These are phyloP conservation scores for Myxozyma nipponensis DNA, from an alignment of 805 yeast species.

Conservation along the genomic window DNA sequence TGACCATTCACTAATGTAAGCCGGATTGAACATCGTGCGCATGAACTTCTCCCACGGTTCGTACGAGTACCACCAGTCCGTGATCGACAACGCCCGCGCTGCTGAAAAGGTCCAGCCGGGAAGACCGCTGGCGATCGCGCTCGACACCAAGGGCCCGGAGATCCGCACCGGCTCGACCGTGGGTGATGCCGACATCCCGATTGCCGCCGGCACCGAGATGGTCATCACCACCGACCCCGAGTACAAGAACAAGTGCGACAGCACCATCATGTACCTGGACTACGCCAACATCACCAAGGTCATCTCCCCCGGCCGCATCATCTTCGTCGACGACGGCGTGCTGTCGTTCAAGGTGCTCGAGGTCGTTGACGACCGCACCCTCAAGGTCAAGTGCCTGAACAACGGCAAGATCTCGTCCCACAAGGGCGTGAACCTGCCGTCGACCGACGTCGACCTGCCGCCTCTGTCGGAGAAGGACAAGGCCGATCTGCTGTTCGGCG, in stretches of 20 bases:
- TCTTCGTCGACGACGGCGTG: slow-evolving; percentile 97
- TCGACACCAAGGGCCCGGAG: slow-evolving; percentile 99
- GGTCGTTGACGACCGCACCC: slow-evolving; percentile 70
- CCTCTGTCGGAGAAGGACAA: slow-evolving; percentile 96
- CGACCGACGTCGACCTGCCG: slow-evolving; percentile 97
- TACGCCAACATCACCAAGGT: slow-evolving; percentile 96
- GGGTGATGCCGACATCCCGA: slow-evolving; percentile 75
- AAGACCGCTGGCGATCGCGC: slow-evolving; percentile 96
- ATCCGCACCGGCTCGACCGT: slow-evolving; percentile 96
- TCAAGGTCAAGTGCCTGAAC: slow-evolving; percentile 85
- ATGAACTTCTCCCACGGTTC: slow-evolving; percentile 99
- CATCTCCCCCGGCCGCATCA: slow-evolving; percentile 78
- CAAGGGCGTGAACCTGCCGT: slow-evolving; percentile 99
- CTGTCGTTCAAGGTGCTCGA: slow-evolving; percentile 89
- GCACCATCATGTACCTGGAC: slow-evolving; percentile 81
- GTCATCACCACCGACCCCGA: slow-evolving; percentile 85
- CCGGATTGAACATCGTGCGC: slow-evolving; percentile 96
- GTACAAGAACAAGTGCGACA: slow-evolving; percentile 69
- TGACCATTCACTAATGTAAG: slow-evolving; percentile 42
- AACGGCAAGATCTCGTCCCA: slow-evolving; percentile 94
- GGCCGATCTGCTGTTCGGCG: slow-evolving; percentile 90
- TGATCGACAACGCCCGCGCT: slow-evolving; percentile 92
- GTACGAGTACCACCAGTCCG: slow-evolving; percentile 95
- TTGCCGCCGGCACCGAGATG: slow-evolving; percentile 84
- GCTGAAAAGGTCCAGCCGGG: slow-evolving; percentile 88